Base-by-base conservation (phyloP, 2,329 filamentous ascomycete species). In the Fusarium avenaceum region DNA sequence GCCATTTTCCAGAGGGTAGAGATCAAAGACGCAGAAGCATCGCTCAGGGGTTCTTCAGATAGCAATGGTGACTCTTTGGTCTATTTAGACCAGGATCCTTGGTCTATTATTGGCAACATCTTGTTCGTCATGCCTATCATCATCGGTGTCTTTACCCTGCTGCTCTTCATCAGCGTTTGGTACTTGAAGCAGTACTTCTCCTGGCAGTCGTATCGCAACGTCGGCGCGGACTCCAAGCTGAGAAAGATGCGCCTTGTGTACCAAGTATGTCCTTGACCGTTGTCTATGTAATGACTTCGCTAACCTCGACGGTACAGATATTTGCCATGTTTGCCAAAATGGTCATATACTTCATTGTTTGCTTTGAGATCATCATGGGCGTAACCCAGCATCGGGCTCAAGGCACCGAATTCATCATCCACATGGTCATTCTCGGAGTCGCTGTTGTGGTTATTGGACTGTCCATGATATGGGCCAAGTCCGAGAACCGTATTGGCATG, bases 181-280 rank as follows among this genome's bases (percentile, higher is more conserved):
- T 61, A 61, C n/a, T 7, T 61, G 2, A 61, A 61, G 13, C 32
- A 46, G 7, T 33, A 42, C 15, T 61, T 61, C 6, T 59, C 49
- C 8, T 61, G 58, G 58, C 56, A 61, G 17, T 50, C 58, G 1
- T 61, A 61, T n/a, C 58, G 58, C 0, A 61, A 61, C 1, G 58
- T 61, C 4, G 45, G 58, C 1, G 58, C 58, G 3, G 58, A 61
- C 39, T 22, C 58, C 0, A 61, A 7, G n/a, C 6, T 61, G 33
- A 61, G 46, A 30, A 61, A 39, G 19, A 61, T 61, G 7, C 56
- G 58, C n/a, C 45, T 22, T 2, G 46, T 35, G 5, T 40, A 61
- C 1, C 22, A 61, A 3, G 58, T 61, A 14, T 6, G 39, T 38
- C 3, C 4, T 3, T 6, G 14, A 4, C 6, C 13, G 1, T 2